Conservation (phyloP, 169 alveolate genomes). For the Fabrea salina region DNA sequence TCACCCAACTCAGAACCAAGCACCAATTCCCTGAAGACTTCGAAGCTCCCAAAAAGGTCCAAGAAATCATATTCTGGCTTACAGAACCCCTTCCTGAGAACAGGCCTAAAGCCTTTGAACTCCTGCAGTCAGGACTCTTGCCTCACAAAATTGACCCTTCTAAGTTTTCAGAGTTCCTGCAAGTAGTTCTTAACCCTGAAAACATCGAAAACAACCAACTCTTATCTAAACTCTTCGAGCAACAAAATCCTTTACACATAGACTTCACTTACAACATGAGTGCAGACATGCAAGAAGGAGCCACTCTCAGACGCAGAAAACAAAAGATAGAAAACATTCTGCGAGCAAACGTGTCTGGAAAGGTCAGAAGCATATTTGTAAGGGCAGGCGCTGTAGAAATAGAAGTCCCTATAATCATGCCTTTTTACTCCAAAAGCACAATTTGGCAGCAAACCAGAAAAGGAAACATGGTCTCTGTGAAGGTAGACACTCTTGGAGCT, state of each 20-base stretch:
- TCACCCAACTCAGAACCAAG: background rate
- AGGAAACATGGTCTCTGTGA: background rate
- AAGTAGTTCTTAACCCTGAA: background rate
- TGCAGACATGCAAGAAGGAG: background rate
- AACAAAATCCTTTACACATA: background rate
- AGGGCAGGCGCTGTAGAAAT: constrained; percentile 17
- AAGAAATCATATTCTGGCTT: constrained; percentile 9
- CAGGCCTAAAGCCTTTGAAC: constrained; percentile 20
- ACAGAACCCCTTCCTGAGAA: background rate
- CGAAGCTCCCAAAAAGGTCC: constrained; percentile 16
- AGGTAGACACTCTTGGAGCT: background rate
- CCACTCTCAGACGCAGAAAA: background rate
- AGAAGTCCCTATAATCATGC: background rate
- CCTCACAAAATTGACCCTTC: constrained; percentile 9
- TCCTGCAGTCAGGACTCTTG: background rate
- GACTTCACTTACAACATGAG: constrained; percentile 19
- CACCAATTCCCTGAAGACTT: constrained; percentile 22
- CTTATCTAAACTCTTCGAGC: background rate
- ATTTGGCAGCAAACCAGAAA: background rate
- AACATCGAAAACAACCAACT: background rate
- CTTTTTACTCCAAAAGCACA: background rate
- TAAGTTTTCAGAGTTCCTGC: background rate
- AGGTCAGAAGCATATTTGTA: background rate
- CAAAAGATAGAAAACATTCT: background rate
- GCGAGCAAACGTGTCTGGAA: background rate